A percentile compares a stretch with the other conserved stretches of the same genome.
phyloP scores from a whole-genome alignment of 1,139 yeast genomes.

The Yamadazyma diddensiae region DNA sequence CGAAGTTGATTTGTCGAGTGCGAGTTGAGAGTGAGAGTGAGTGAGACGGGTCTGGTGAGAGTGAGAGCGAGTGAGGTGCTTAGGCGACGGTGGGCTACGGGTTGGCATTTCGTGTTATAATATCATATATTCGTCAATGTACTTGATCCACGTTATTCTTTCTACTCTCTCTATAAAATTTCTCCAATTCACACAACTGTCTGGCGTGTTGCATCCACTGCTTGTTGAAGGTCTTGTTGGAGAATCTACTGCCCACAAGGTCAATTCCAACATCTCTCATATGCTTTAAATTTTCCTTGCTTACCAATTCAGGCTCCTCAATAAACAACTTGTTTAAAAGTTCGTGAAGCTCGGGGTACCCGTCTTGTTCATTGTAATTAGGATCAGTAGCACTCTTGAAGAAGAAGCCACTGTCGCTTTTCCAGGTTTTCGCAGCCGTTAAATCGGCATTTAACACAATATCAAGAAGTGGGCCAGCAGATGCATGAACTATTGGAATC shows the following conservation, averaged over 20 bases:
- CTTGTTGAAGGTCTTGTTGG: constrained; percentile 58
- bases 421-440: constrained; percentile 23
- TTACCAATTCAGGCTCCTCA: constrained; percentile 34
- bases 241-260: constrained; percentile 59
- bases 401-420: constrained; percentile 65
- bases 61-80: too few relatives aligned
- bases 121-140: constrained; percentile 20
- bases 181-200: constrained; percentile 38
- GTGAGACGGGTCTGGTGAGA: too few relatives aligned
- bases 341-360: constrained; percentile 39
- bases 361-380: constrained; percentile 52
- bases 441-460: constrained; percentile 48
- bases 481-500: constrained; percentile 87
- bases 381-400: constrained; percentile 55
- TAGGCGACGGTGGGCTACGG: background rate
- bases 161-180: constrained; percentile 29
- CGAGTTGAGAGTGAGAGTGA: too few relatives aligned
- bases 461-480: constrained; percentile 88
- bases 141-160: constrained; percentile 40
- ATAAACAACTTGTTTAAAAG: constrained; percentile 39
- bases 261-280: constrained; percentile 53
- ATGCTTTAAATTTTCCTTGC: constrained; percentile 31
- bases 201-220: constrained; percentile 55
- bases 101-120: background rate
- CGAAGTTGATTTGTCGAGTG: constrained; percentile 2